A percentile compares a stretch with the other conserved stretches of the same genome.
phyloP scores from a whole-genome alignment of 73 alveolate species.

The Paramecium biaurelia region DNA sequence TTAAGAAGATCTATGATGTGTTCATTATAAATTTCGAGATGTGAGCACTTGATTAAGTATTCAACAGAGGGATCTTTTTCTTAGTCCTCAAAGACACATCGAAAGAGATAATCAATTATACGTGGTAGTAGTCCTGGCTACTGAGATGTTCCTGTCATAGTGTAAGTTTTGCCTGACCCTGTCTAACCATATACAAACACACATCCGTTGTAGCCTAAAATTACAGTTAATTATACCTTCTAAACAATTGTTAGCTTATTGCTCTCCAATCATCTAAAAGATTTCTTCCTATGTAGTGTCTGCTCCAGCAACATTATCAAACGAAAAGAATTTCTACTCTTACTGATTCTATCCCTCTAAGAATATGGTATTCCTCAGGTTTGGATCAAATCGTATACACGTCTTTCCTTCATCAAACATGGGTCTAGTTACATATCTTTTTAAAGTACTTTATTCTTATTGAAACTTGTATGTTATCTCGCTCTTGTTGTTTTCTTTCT shows the following conservation, averaged over 20 bases:
- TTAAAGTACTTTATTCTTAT: constrained; percentile 24
- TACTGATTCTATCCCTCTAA: constrained; percentile 16
- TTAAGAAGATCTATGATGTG: constrained; percentile 91
- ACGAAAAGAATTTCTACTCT: constrained; percentile 33
- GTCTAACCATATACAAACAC: constrained; percentile 84
- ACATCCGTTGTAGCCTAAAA: constrained; percentile 70
- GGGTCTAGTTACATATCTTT: constrained; percentile 22
- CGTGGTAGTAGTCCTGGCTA: constrained; percentile 61
- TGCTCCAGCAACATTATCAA: constrained; percentile 30
- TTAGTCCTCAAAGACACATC: constrained; percentile 32
- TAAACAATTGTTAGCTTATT: constrained; percentile 38
- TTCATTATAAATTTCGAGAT: constrained; percentile 92
- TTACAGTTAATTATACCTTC: constrained; percentile 10
- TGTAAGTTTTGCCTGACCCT: constrained; percentile 85
- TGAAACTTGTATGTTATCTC: constrained; percentile 45
- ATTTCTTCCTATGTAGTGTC: constrained; percentile 33
- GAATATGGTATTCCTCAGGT: constrained; percentile 17
- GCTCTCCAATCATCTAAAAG: background rate
- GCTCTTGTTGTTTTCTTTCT: background rate
- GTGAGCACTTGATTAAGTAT: constrained; percentile 84
- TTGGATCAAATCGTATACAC: constrained; percentile 5
- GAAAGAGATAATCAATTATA: constrained; percentile 52
- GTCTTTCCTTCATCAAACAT: constrained; percentile 23
- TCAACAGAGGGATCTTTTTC: constrained; percentile 65
- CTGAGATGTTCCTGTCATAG: constrained; percentile 63